Evolutionary conservation across 2,329 filamentous ascomycete species (phyloP).

Genomic region (Apiospora sp.): DNA sequence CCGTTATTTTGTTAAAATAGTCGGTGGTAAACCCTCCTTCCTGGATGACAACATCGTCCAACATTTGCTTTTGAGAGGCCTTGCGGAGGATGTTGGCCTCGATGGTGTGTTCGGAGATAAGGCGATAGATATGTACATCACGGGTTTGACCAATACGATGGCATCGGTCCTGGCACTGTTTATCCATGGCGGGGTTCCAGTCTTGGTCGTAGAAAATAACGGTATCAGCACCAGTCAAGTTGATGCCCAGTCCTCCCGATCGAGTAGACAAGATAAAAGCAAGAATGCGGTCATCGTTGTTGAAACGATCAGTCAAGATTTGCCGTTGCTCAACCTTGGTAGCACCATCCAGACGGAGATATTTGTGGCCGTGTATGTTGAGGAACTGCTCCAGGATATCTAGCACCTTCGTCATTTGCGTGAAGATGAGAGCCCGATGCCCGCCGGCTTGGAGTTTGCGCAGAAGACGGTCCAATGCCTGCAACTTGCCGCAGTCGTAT

Average conservation of each 20-base stretch:
- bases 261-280: conserved; percentile 96
- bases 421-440: conserved; percentile 96
- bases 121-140: conserved; percentile 96
- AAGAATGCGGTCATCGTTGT: conserved; percentile 89
- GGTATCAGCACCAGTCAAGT: conserved; percentile 93
- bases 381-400: conserved; percentile 98
- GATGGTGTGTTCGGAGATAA: conserved; percentile 92
- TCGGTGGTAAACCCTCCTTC: conserved; percentile 98
- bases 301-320: conserved; percentile 95
- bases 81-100: conserved; percentile 98
- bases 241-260: conserved; percentile 94
- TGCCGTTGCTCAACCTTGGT: conserved; percentile 97
- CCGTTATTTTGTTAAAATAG: conserved; percentile 82
- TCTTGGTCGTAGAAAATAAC: conserved; percentile 99
- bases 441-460: conserved; percentile 87
- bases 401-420: conserved; percentile 98
- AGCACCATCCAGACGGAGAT: conserved; percentile 93
- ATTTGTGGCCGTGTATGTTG: conserved; percentile 97
- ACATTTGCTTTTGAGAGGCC: conserved; percentile 95
- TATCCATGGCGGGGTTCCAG: conserved; percentile 99
- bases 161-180: conserved; percentile 96
- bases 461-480: conserved; percentile 85
- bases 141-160: conserved; percentile 97
- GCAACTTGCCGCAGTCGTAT: conserved; percentile 97
- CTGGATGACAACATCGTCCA: conserved; percentile 98